These are phyloP conservation scores for Mucor circinelloides DNA, from an alignment of 371 early-diverging fungal genomes.

Conservation along the genomic window DNA sequence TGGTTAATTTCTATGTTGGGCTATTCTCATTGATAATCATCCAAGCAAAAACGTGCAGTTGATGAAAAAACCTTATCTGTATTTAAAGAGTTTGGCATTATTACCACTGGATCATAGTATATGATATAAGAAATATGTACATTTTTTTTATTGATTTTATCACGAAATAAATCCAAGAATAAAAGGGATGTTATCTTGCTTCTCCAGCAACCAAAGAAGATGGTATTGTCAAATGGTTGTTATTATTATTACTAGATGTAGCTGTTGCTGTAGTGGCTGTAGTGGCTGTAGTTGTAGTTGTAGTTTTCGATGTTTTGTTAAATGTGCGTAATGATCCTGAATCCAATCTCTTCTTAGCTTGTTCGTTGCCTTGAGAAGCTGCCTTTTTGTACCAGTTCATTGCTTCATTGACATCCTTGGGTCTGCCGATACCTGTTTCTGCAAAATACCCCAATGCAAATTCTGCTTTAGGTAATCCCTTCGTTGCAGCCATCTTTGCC, in stretches of 20 bases:
- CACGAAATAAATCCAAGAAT: background rate
- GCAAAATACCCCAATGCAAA: conserved; percentile 86
- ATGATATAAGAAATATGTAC: background rate
- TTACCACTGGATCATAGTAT: background rate
- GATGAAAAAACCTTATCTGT: too few relatives aligned
- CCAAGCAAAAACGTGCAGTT: too few relatives aligned
- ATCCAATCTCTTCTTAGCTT: conserved; percentile 45
- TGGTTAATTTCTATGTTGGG: too few relatives aligned
- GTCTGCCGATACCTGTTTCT: conserved; percentile 78
- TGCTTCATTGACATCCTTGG: conserved; percentile 65
- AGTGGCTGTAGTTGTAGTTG: background rate
- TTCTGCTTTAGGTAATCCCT: conserved; percentile 80
- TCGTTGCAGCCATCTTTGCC: conserved; percentile 82
- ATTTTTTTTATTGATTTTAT: background rate
- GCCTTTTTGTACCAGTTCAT: conserved; percentile 80
- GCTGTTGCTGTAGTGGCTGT: background rate
- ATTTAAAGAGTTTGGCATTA: too few relatives aligned
- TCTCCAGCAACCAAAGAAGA: conserved; percentile 6
- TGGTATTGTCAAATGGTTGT: background rate
- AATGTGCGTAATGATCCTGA: background rate
- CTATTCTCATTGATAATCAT: too few relatives aligned
- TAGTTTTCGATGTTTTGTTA: background rate
- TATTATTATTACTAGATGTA: background rate
- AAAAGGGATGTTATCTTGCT: conserved; percentile 1
- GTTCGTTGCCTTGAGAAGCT: conserved; percentile 75